Evolutionary conservation across 768 basidiomycete species (phyloP).

Genomic region (Suillus discolor): DNA sequence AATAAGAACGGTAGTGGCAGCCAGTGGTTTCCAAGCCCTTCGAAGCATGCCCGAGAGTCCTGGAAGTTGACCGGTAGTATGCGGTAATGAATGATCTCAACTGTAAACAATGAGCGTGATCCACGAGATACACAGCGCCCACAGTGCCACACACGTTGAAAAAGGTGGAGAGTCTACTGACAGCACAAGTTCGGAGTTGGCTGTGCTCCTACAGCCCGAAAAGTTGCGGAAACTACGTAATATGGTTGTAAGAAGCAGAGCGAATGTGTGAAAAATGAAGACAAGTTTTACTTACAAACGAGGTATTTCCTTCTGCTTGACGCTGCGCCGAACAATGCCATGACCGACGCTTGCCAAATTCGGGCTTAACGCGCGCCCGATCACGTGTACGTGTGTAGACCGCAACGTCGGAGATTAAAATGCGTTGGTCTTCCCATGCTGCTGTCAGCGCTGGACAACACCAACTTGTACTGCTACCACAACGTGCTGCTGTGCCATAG

Average conservation of each 20-base stretch:
- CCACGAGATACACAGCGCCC: not conserved
- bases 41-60: slow-evolving; percentile 49
- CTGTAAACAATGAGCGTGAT: not conserved
- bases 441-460: slow-evolving; percentile 13
- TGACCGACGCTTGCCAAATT: slow-evolving; percentile 5
- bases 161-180: not conserved
- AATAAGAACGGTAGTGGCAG: slow-evolving; percentile 53
- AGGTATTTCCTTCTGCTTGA: slow-evolving; percentile 1
- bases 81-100: not conserved
- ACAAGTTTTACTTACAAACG: not conserved
- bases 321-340: not conserved
- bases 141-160: not conserved
- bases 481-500: slow-evolving; percentile 17
- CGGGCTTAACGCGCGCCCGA: slow-evolving; percentile 7
- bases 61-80: not conserved
- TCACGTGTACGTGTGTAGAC: slow-evolving; percentile 20
- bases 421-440: slow-evolving; percentile 28
- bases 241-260: not conserved
- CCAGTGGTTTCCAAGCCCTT: slow-evolving; percentile 69
- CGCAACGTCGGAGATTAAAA: slow-evolving; percentile 12
- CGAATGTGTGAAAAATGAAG: no score
- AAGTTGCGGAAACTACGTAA: not conserved
- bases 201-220: not conserved
- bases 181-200: not conserved
- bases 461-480: slow-evolving; percentile 30